Evolutionary conservation across 73 alveolate species (phyloP).

Genomic region (Symbiodinium natans): DNA sequence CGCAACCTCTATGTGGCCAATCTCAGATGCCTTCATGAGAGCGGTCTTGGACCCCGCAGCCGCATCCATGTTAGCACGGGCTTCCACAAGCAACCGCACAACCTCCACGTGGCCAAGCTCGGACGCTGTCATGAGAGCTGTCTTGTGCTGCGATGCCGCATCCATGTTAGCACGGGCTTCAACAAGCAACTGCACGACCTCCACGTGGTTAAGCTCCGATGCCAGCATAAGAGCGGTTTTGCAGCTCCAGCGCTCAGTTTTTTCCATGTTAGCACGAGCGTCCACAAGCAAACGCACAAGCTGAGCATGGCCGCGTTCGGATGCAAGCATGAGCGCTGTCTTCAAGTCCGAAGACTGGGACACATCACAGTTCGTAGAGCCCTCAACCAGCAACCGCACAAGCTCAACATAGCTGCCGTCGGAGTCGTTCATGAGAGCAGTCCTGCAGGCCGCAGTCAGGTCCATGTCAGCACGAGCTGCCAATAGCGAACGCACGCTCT

Average conservation of each 20-base stretch:
- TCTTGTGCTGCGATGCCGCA: background rate
- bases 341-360: background rate
- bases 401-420: background rate
- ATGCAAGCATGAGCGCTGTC: background rate
- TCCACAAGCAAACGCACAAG: background rate
- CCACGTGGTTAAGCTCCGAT: background rate
- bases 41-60: background rate
- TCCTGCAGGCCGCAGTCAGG: slow-evolving; percentile 7
- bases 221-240: background rate
- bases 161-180: background rate
- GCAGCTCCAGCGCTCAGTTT: background rate
- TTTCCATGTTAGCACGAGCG: background rate
- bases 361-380: background rate
- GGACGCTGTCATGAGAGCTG: slow-evolving; percentile 22
- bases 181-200: background rate
- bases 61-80: slow-evolving; percentile 1
- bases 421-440: background rate
- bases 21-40: background rate
- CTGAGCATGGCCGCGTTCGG: background rate
- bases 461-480: background rate
- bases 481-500: background rate
- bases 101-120: background rate
- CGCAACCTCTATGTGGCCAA: background rate
- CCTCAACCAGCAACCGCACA: background rate
- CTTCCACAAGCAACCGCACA: slow-evolving; percentile 12